A percentile compares a stretch with the other conserved stretches of the same genome.
Conservation (phyloP, 805 yeast genomes). For the Candida verbasci region DNA sequence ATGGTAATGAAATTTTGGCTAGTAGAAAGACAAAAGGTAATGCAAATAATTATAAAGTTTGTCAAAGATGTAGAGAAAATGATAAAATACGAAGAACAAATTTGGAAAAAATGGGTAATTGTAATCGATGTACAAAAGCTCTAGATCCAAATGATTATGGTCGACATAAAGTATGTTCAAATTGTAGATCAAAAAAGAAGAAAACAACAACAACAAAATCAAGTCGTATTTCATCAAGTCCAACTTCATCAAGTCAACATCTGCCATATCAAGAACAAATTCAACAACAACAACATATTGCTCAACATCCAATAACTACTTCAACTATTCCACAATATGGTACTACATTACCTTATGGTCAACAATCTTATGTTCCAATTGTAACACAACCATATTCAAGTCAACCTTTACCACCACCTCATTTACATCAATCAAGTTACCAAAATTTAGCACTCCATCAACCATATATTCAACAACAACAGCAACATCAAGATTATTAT, state of each 20-base stretch:
- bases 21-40: constrained; percentile 1
- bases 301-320: neutral
- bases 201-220: constrained; percentile 18
- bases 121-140: constrained; percentile 57
- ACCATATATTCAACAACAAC: constrained; percentile 8
- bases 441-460: constrained; percentile 4
- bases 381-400: neutral
- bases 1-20: neutral
- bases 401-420: constrained; percentile 4
- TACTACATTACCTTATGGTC: neutral
- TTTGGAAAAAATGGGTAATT: constrained; percentile 54
- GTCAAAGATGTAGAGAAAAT: constrained; percentile 58
- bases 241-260: neutral
- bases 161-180: constrained; percentile 52
- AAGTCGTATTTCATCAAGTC: too few species aligned
- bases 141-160: constrained; percentile 43
- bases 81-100: constrained; percentile 55
- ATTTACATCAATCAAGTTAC: neutral
- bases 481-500: constrained; percentile 7
- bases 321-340: neutral
- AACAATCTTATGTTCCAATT: neutral
- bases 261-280: neutral
- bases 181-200: constrained; percentile 54
- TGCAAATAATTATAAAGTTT: constrained; percentile 49
- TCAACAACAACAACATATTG: neutral